These are phyloP conservation scores for Candida odintsovae DNA, from an alignment of 805 yeast genomes.

Conservation along the genomic window DNA sequence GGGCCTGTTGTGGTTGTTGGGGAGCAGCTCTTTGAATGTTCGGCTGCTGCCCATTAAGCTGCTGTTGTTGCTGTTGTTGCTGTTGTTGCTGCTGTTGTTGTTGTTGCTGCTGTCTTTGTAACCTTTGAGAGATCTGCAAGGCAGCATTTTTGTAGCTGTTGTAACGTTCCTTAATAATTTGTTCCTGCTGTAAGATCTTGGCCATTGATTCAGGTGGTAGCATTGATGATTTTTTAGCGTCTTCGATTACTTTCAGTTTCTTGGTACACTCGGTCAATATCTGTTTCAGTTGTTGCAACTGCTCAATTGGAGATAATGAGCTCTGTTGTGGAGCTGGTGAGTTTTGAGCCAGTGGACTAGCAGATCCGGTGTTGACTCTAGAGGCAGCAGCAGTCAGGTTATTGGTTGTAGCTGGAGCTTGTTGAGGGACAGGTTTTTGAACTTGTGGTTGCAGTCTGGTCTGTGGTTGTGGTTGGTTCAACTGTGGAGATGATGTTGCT, in stretches of 20 bases:
- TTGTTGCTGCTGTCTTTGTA: constrained; percentile 8
- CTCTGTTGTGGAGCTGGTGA: constrained; percentile 5
- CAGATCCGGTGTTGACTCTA: constrained; percentile 12
- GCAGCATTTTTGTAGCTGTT: constrained; percentile 48
- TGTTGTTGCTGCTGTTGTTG: constrained; percentile 10
- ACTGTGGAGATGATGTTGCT: not conserved
- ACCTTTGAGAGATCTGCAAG: constrained; percentile 15
- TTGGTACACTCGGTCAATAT: constrained; percentile 44
- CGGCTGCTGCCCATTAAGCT: constrained; percentile 18
- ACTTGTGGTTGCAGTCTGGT: constrained; percentile 20
- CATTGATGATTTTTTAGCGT: constrained; percentile 38
- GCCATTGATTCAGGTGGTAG: constrained; percentile 40
- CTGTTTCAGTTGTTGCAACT: constrained; percentile 38
- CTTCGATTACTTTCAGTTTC: constrained; percentile 45
- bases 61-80: constrained; percentile 14
- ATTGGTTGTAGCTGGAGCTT: constrained; percentile 1
- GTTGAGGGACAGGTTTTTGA: constrained; percentile 8
- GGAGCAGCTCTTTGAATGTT: constrained; percentile 3
- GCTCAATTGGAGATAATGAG: constrained; percentile 21
- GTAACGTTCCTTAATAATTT: constrained; percentile 39
- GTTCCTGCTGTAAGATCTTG: constrained; percentile 43
- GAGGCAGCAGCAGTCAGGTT: not conserved
- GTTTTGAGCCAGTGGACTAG: constrained; percentile 13
- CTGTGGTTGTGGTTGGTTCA: constrained; percentile 14
- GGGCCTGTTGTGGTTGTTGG: constrained; percentile 2